Percentiles rank a stretch among this genome's conserved stretches.
Evolutionary conservation across 2,329 filamentous ascomycete genomes (phyloP).

Genomic region (Stagonosporopsis tanaceti): DNA sequence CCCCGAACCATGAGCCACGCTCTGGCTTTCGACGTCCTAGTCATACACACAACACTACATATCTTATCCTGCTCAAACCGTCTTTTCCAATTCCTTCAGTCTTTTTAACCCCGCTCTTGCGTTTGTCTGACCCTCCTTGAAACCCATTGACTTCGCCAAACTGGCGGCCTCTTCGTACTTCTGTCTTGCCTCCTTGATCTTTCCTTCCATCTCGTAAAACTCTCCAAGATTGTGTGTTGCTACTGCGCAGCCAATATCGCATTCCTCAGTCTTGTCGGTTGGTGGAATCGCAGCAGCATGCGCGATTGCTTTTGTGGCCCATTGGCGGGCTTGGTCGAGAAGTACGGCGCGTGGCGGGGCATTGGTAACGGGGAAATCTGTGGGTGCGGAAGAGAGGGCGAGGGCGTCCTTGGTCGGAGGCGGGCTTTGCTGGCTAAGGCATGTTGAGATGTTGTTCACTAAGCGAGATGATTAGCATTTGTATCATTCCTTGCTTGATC

Average conservation of each 20-base stretch:
- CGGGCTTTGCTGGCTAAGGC: slow-evolving; percentile 71
- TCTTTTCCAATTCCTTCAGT: slow-evolving; percentile 36
- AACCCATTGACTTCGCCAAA: slow-evolving; percentile 61
- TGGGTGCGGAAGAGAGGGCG: slow-evolving; percentile 44
- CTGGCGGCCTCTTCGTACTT: slow-evolving; percentile 74
- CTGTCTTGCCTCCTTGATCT: slow-evolving; percentile 68
- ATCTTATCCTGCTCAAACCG: not conserved
- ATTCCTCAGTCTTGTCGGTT: slow-evolving; percentile 76
- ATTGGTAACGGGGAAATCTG: slow-evolving; percentile 47
- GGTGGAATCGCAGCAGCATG: slow-evolving; percentile 71
- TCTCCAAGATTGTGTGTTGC: slow-evolving; percentile 89
- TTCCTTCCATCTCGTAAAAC: slow-evolving; percentile 77
- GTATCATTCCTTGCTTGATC: not conserved
- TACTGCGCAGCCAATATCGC: slow-evolving; percentile 82
- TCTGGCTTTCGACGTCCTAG: not conserved
- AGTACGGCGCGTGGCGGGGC: slow-evolving; percentile 66
- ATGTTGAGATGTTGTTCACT: slow-evolving; percentile 83
- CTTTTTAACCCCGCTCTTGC: slow-evolving; percentile 53
- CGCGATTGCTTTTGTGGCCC: slow-evolving; percentile 79
- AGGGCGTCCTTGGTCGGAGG: slow-evolving; percentile 35
- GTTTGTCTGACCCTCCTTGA: slow-evolving; percentile 55
- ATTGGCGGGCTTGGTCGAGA: slow-evolving; percentile 74
- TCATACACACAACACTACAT: not conserved
- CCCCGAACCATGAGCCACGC: too few relatives aligned
- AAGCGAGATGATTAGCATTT: slow-evolving; percentile 17